These are phyloP conservation scores for Geranomyces variabilis DNA, from an alignment of 192 early-diverging fungal genomes.

Conservation along the genomic window DNA sequence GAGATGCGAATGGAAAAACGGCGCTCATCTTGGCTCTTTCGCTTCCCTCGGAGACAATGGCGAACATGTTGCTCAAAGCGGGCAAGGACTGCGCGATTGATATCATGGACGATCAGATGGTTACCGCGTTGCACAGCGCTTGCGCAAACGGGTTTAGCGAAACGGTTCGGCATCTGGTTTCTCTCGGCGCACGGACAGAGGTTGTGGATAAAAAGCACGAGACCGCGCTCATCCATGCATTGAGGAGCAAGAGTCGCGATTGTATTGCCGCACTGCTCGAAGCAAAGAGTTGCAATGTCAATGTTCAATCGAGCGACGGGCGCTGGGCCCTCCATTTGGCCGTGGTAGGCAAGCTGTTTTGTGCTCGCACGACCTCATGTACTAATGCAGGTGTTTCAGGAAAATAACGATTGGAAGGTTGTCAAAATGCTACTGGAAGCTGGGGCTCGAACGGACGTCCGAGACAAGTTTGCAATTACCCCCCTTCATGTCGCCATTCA, in stretches of 20 bases:
- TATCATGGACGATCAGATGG: neutral
- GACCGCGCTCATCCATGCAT: slow-evolving; percentile 27
- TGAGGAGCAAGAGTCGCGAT: slow-evolving; percentile 8
- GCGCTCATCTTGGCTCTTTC: neutral
- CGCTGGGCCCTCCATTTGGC: slow-evolving; percentile 49
- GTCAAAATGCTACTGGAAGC: slow-evolving; percentile 49
- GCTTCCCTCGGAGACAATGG: neutral
- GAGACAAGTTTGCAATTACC: slow-evolving; percentile 10
- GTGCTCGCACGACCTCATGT: neutral
- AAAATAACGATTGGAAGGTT: slow-evolving; percentile 39
- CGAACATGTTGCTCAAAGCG: neutral
- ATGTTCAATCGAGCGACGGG: slow-evolving; percentile 31
- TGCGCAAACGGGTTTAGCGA: neutral
- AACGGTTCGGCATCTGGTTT: slow-evolving; percentile 15
- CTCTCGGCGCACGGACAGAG: neutral
- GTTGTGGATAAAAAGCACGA: slow-evolving; percentile 10
- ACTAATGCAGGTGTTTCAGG: neutral
- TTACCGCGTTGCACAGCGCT: slow-evolving; percentile 35
- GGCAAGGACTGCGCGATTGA: slow-evolving; percentile 20
- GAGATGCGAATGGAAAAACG: slow-evolving; percentile 18
- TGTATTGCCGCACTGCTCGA: slow-evolving; percentile 18
- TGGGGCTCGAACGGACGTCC: slow-evolving; percentile 29
- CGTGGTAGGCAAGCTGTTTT: slow-evolving; percentile 15
- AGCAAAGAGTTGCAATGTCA: slow-evolving; percentile 28
- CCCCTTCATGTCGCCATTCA: slow-evolving; percentile 58